Evolutionary conservation across 495 filamentous ascomycete species (phyloP), one percentile per base, ranked within the genome.

Genomic region (Parathielavia appendiculata): DNA sequence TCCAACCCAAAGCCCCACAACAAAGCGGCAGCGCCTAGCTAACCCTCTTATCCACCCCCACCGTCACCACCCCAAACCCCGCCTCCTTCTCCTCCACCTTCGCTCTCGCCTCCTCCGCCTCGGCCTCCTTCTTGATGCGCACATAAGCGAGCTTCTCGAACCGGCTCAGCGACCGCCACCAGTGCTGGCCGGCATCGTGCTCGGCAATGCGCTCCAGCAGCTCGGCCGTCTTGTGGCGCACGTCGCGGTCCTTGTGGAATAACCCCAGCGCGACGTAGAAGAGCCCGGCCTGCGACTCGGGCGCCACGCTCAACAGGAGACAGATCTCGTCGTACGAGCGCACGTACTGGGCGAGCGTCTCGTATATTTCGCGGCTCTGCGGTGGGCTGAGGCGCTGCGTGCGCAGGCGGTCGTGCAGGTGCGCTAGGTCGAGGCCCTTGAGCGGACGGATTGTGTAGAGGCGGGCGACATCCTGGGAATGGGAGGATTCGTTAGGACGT

Each of bases 221-320:
- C 38, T 88, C 87, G 16, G 88, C 90, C 5, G 87, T 86, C 40
- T 83, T 83, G 62, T 89, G 74, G 41, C 93, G 81, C 26, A 95
- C 91, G 55, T 87, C 88, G 35, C 76, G 77, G 56, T 89, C 81
- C 39, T 89, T 89, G 75, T 99, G 93, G 68, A 97, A 96, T n/a
- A 99, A 78, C 4, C 93, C 93, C 57, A 97, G 82, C 40, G 86
- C 86, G 35, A 99, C 71, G 63, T 96, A 96, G 73, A 97, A 97
- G 20, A 99, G 78, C 1, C 93, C 93, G 0, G 87, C 88, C 61
- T 92, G 88, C 45, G 83, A 88, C 75, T 95, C 91, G 9, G 91
- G 91, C 4, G 91, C 85, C 26, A 92, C 87, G 16, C 83, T 86
- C 23, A 97, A 78, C n/a, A 96, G 78, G 63, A 96, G 86, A 66